Conservation (phyloP, 2,329 filamentous ascomycete genomes). For the Elsinoe necatrix region DNA sequence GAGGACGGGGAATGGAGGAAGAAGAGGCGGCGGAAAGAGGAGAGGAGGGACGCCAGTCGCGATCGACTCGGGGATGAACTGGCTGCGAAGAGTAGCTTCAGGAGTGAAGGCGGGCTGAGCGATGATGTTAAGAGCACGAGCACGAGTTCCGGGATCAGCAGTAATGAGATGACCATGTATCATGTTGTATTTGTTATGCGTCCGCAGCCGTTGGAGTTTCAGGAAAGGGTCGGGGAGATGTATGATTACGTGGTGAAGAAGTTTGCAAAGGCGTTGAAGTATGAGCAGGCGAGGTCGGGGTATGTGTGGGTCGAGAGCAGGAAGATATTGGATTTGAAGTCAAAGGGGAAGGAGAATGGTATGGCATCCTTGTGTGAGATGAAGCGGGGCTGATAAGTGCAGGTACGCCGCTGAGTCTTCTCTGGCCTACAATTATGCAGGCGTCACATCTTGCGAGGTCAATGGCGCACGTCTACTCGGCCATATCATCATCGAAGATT, state of each 20-base stretch:
- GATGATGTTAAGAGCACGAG: slow-evolving; percentile 17
- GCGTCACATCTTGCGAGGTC: slow-evolving; percentile 72
- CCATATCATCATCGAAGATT: slow-evolving; percentile 76
- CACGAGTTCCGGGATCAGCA: slow-evolving; percentile 27
- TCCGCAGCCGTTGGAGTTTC: slow-evolving; percentile 68
- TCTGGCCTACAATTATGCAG: slow-evolving; percentile 64
- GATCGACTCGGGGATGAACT: slow-evolving; percentile 9
- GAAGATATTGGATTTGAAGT: slow-evolving; percentile 69
- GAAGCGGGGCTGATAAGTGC: neutral
- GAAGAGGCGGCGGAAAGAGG: slow-evolving; percentile 15
- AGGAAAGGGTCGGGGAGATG: slow-evolving; percentile 63
- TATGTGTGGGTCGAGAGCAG: slow-evolving; percentile 92
- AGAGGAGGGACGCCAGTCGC: neutral
- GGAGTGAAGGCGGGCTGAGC: slow-evolving; percentile 3
- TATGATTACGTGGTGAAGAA: slow-evolving; percentile 87
- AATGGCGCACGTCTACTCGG: slow-evolving; percentile 72
- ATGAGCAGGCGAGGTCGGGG: slow-evolving; percentile 79
- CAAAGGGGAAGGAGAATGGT: slow-evolving; percentile 53
- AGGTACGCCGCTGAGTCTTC: slow-evolving; percentile 50
- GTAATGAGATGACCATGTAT: slow-evolving; percentile 84
- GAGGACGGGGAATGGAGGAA: slow-evolving; percentile 69
- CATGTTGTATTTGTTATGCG: slow-evolving; percentile 90
- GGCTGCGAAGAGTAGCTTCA: neutral
- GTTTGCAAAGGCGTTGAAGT: slow-evolving; percentile 84
- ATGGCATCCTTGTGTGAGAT: neutral